Percentiles rank a stretch among this genome's conserved stretches.
phyloP scores from a whole-genome alignment of 257 asterid species.

The Knoxia roxburghii region DNA sequence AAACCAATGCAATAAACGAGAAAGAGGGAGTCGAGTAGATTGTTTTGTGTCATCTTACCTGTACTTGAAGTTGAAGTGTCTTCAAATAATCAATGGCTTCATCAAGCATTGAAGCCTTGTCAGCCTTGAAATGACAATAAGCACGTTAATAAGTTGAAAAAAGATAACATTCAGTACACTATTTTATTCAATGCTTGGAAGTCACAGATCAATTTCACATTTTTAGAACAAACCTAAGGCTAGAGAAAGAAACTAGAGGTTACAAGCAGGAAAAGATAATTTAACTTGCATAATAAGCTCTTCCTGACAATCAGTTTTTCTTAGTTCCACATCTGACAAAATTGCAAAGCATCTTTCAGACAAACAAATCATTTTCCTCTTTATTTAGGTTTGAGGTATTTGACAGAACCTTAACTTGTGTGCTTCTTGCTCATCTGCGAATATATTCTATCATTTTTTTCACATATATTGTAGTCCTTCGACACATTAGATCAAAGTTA shows the following conservation, averaged over 20 bases:
- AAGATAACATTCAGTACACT: not conserved
- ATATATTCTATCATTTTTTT: not conserved
- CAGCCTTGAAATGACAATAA: constrained; percentile 49
- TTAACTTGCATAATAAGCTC: not conserved
- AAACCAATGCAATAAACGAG: not conserved
- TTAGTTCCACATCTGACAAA: not conserved
- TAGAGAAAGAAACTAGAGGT: not conserved
- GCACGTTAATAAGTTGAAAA: constrained; percentile 6
- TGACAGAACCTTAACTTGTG: not conserved
- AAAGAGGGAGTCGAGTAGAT: constrained; percentile 5
- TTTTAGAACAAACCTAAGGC: not conserved
- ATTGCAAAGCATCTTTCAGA: not conserved
- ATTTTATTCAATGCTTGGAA: not conserved
- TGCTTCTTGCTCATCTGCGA: not conserved
- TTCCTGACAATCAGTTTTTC: too few species aligned
- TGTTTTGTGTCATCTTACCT: constrained; percentile 46
- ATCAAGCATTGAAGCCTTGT: constrained; percentile 99
- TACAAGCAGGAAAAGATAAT: not conserved
- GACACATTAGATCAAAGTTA: not conserved
- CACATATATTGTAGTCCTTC: not conserved
- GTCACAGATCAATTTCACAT: not conserved
- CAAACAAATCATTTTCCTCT: not conserved
- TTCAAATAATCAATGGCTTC: constrained; percentile 96
- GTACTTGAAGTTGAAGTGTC: constrained; percentile 95
- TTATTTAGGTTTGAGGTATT: not conserved